phyloP scores from a whole-genome alignment of 352 stramenopile genomes.

The Aphanomyces invadans region DNA sequence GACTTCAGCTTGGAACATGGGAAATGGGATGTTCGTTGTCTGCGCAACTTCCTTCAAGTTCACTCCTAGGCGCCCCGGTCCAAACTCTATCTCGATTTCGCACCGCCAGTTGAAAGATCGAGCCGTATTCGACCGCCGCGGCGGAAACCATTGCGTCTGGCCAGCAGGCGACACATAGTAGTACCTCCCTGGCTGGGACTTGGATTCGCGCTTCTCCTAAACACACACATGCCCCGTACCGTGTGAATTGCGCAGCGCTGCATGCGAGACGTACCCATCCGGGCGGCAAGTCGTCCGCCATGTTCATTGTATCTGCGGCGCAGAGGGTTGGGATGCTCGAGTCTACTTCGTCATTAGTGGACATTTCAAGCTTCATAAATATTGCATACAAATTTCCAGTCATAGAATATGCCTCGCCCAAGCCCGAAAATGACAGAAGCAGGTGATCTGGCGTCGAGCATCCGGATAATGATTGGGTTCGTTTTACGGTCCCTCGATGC shows the following conservation, averaged over 20 bases:
- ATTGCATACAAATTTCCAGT: not conserved
- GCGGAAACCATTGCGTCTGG: slow-evolving; percentile 78
- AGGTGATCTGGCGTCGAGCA: too few relatives aligned
- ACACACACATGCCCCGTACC: not conserved
- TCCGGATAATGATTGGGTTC: too few relatives aligned
- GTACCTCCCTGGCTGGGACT: slow-evolving; percentile 75
- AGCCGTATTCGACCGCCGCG: slow-evolving; percentile 25
- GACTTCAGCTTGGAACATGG: slow-evolving; percentile 83
- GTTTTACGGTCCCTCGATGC: too few relatives aligned
- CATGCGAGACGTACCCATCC: not conserved
- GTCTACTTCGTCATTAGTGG: not conserved
- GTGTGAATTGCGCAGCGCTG: not conserved
- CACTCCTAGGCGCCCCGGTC: slow-evolving; percentile 68
- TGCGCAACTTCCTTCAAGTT: slow-evolving; percentile 70
- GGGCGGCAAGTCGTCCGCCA: not conserved
- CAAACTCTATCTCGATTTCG: slow-evolving; percentile 82
- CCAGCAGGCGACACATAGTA: slow-evolving; percentile 78
- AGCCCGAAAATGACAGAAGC: not conserved
- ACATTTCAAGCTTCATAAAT: not conserved
- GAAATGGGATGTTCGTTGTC: slow-evolving; percentile 66
- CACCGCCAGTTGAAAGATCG: slow-evolving; percentile 71
- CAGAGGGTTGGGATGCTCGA: not conserved
- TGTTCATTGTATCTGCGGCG: not conserved
- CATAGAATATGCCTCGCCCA: not conserved
- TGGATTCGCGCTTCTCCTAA: slow-evolving; percentile 78